Evolutionary conservation across 2,329 filamentous ascomycete species (phyloP).

Genomic region (Pseudogymnoascus sp.): DNA sequence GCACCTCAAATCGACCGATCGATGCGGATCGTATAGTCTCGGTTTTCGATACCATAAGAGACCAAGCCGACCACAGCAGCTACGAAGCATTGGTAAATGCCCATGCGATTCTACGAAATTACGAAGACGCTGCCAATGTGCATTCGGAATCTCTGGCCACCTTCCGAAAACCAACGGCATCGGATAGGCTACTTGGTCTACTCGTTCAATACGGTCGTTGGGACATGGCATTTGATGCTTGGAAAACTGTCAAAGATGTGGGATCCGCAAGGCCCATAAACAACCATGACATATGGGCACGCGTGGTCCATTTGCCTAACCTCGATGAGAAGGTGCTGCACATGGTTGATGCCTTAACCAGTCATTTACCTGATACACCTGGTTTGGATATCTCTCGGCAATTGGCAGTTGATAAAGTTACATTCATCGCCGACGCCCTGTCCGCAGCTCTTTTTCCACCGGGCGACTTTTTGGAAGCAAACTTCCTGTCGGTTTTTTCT

Average conservation of each 20-base stretch:
- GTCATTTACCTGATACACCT: neutral
- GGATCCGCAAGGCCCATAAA: neutral
- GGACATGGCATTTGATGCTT: conserved; percentile 18
- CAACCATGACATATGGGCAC: neutral
- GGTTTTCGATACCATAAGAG: conserved; percentile 34
- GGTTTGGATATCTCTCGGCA: neutral
- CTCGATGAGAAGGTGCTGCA: neutral
- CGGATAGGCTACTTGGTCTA: conserved; percentile 18
- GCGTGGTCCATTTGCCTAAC: neutral
- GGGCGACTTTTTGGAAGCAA: neutral
- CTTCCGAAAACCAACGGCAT: neutral
- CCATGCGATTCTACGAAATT: conserved; percentile 33
- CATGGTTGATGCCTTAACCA: neutral
- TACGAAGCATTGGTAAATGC: conserved; percentile 38
- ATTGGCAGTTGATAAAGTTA: neutral
- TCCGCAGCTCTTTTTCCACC: neutral
- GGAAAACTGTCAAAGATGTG: conserved; percentile 12
- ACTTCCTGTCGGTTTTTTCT: neutral
- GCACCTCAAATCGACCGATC: conserved; percentile 28
- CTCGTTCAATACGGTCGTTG: conserved; percentile 16
- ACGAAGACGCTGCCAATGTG: conserved; percentile 28
- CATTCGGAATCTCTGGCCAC: conserved; percentile 14
- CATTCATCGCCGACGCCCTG: neutral
- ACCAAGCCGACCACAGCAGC: conserved; percentile 32
- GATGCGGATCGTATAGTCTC: conserved; percentile 35